These are phyloP conservation scores for Ganoderma lingzhi DNA, from an alignment of 1,284 basidiomycete species.

Conservation along the genomic window DNA sequence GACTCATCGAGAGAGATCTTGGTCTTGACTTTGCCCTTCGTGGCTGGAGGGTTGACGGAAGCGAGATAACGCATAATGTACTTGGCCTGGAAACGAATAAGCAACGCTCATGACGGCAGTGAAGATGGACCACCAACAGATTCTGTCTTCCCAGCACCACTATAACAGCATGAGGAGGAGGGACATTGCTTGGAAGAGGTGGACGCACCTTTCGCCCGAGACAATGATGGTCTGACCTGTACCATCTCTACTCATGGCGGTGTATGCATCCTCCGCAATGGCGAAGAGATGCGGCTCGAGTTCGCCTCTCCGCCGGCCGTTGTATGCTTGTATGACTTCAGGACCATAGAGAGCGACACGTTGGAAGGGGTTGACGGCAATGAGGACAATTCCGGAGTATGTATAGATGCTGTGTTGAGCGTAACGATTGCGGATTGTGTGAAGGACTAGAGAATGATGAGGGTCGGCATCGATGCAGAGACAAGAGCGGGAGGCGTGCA, in stretches of 20 bases:
- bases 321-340: slow-evolving; percentile 98
- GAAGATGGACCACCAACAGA: slow-evolving; percentile 64
- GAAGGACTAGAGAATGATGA: slow-evolving; percentile 71
- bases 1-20: slow-evolving; percentile 83
- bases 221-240: slow-evolving; percentile 99
- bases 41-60: slow-evolving; percentile 90
- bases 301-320: slow-evolving; percentile 91
- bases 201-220: slow-evolving; percentile 90
- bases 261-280: slow-evolving; percentile 99
- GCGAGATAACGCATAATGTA: slow-evolving; percentile 99
- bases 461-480: neutral
- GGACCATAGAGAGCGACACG: slow-evolving; percentile 93
- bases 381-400: slow-evolving; percentile 97
- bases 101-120: slow-evolving; percentile 1
- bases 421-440: slow-evolving; percentile 97
- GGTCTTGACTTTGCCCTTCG: slow-evolving; percentile 67
- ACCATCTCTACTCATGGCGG: slow-evolving; percentile 94
- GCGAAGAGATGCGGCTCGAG: slow-evolving; percentile 98
- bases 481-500: slow-evolving; percentile 1
- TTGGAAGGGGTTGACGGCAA: slow-evolving; percentile 99
- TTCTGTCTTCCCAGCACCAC: slow-evolving; percentile 99
- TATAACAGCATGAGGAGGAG: slow-evolving; percentile 45
- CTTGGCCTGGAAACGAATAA: slow-evolving; percentile 74
- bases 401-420: slow-evolving; percentile 98
- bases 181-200: slow-evolving; percentile 24